These are phyloP conservation scores for Apophysomyces variabilis DNA, from an alignment of 371 early-diverging fungal genomes.

Conservation along the genomic window DNA sequence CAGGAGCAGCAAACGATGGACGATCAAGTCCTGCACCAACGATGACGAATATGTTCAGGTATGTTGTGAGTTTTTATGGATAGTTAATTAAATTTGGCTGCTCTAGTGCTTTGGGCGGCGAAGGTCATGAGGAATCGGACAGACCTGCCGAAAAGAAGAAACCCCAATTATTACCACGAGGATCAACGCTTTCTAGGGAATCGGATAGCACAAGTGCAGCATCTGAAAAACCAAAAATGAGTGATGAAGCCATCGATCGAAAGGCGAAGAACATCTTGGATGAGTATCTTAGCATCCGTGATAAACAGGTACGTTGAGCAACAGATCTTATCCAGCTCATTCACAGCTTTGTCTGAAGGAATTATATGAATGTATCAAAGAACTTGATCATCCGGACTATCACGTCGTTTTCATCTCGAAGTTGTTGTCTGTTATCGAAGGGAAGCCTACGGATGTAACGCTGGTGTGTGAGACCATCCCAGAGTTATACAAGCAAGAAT, in stretches of 20 bases:
- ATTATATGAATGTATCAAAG: conserved; percentile 70
- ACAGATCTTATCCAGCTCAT: too few relatives aligned
- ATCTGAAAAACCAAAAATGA: conserved; percentile 45
- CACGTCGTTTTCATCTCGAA: conserved; percentile 51
- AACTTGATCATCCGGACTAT: conserved; percentile 63
- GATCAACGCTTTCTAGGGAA: conserved; percentile 21
- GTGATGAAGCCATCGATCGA: conserved; percentile 59
- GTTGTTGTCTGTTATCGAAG: conserved; percentile 53
- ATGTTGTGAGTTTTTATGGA: not conserved
- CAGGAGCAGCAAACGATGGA: conserved; percentile 26
- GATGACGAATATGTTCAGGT: conserved; percentile 66
- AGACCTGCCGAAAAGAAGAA: conserved; percentile 46
- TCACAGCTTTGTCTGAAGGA: conserved; percentile 24
- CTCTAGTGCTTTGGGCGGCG: conserved; percentile 52
- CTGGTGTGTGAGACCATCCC: conserved; percentile 60
- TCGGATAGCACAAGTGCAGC: conserved; percentile 22
- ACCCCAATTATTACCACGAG: conserved; percentile 49
- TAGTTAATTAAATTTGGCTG: not conserved
- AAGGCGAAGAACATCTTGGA: conserved; percentile 70
- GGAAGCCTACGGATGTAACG: conserved; percentile 64
- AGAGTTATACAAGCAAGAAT: conserved; percentile 45
- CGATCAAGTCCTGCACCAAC: conserved; percentile 37
- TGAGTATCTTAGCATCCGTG: conserved; percentile 69
- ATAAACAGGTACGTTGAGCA: conserved; percentile 42
- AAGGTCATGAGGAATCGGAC: conserved; percentile 46